phyloP scores from a whole-genome alignment of 805 yeast genomes.

The Candida taoyuanica region DNA sequence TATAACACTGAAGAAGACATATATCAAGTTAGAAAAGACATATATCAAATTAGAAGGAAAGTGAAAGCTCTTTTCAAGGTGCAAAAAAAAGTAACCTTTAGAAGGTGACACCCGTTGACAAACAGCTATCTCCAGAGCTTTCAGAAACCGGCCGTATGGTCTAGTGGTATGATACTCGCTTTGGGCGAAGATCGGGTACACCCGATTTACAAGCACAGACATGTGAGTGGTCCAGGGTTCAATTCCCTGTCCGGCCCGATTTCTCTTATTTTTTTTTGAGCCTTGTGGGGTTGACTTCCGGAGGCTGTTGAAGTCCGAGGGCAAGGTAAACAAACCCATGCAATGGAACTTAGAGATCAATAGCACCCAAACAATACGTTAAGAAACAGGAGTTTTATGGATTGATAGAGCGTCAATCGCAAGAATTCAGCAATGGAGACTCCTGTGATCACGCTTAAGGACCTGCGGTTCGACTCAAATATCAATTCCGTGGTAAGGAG shows the following conservation, averaged over 20 bases:
- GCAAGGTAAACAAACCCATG: constrained; percentile 10
- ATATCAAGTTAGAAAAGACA: too few species aligned
- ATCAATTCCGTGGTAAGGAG: constrained; percentile 3
- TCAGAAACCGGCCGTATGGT: constrained; percentile 26
- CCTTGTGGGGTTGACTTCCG: not conserved
- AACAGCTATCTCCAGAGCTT: not conserved
- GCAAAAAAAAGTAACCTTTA: too few species aligned
- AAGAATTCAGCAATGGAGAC: constrained; percentile 4
- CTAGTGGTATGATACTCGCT: constrained; percentile 31
- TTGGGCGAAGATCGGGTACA: constrained; percentile 25
- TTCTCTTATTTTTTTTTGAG: constrained; percentile 6
- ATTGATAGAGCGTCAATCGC: too few species aligned
- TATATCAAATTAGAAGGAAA: too few species aligned
- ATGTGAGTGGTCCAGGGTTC: constrained; percentile 22
- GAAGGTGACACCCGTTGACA: not conserved
- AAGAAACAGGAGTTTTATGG: too few species aligned
- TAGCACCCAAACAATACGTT: too few species aligned
- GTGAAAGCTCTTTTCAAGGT: too few species aligned
- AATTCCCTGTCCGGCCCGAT: constrained; percentile 19
- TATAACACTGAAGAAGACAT: too few species aligned
- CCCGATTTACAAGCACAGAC: constrained; percentile 9
- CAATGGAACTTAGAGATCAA: too few species aligned
- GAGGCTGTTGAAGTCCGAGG: too few species aligned
- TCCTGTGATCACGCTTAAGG: constrained; percentile 7
- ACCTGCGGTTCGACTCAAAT: constrained; percentile 10